A percentile compares a stretch with the other conserved stretches of the same genome.
These are phyloP conservation scores for Fusarium mangiferae DNA, from an alignment of 2,329 filamentous ascomycete genomes.

Conservation along the genomic window DNA sequence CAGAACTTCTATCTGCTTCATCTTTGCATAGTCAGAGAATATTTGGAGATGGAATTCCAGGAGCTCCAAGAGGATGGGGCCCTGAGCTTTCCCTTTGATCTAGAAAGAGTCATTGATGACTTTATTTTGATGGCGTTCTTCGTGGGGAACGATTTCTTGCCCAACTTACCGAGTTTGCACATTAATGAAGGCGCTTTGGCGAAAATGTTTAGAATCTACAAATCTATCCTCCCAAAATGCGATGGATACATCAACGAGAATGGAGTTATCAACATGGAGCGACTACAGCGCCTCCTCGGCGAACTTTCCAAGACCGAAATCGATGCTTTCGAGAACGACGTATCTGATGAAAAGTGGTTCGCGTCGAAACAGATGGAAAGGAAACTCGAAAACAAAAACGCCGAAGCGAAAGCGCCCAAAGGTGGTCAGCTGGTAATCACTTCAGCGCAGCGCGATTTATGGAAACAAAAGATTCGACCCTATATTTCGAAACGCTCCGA, in stretches of 20 bases:
- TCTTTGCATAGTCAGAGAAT: slow-evolving; percentile 96
- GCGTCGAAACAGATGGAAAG: slow-evolving; percentile 83
- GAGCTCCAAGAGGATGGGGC: slow-evolving; percentile 80
- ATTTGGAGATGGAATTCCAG: slow-evolving; percentile 96
- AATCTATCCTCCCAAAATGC: slow-evolving; percentile 84
- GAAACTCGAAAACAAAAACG: slow-evolving; percentile 67
- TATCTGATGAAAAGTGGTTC: slow-evolving; percentile 90
- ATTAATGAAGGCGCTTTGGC: slow-evolving; percentile 98
- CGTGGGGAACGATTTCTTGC: slow-evolving; percentile 98
- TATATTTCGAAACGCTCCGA: slow-evolving; percentile 78
- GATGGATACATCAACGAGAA: slow-evolving; percentile 97
- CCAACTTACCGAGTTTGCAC: slow-evolving; percentile 93
- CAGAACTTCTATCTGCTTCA: slow-evolving; percentile 99
- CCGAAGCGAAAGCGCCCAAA: slow-evolving; percentile 61
- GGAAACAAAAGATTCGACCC: slow-evolving; percentile 81
- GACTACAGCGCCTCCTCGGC: slow-evolving; percentile 80
- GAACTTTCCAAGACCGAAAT: slow-evolving; percentile 90
- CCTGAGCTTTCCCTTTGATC: slow-evolving; percentile 84
- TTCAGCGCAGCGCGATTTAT: slow-evolving; percentile 82
- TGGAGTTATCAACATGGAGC: slow-evolving; percentile 87
- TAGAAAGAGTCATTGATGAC: slow-evolving; percentile 97
- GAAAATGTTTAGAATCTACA: slow-evolving; percentile 98
- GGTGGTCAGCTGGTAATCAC: slow-evolving; percentile 77
- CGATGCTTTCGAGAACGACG: slow-evolving; percentile 91
- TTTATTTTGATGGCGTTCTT: slow-evolving; percentile 99